Evolutionary conservation across 2,329 filamentous ascomycete species (phyloP).

Genomic region (Trichoderma gracile): DNA sequence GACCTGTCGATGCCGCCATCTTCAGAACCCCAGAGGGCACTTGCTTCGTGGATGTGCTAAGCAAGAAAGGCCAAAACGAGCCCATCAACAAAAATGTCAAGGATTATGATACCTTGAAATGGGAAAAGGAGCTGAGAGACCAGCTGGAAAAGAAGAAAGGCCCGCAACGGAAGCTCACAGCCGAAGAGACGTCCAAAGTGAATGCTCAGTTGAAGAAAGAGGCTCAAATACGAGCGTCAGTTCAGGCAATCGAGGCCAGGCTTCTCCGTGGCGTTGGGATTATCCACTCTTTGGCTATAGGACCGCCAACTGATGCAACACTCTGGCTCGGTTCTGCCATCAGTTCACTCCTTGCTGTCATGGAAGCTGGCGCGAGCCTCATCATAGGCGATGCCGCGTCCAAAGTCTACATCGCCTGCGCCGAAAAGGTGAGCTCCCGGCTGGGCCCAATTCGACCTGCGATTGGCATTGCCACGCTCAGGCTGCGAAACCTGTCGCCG

Average conservation of each 20-base stretch:
- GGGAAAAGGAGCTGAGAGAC: slow-evolving; percentile 88
- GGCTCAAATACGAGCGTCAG: slow-evolving; percentile 70
- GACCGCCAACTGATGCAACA: slow-evolving; percentile 84
- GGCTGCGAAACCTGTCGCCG: slow-evolving; percentile 74
- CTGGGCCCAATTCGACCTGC: slow-evolving; percentile 78
- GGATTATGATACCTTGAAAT: slow-evolving; percentile 94
- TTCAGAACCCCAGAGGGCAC: slow-evolving; percentile 88
- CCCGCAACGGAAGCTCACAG: slow-evolving; percentile 82
- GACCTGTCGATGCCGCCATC: slow-evolving; percentile 88
- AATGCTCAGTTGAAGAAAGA: slow-evolving; percentile 91
- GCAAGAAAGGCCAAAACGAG: slow-evolving; percentile 70
- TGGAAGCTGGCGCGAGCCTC: slow-evolving; percentile 77
- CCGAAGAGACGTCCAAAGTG: slow-evolving; percentile 87
- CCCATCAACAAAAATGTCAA: slow-evolving; percentile 85
- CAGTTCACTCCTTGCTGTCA: slow-evolving; percentile 67
- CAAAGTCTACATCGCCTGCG: slow-evolving; percentile 75
- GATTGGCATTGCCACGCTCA: slow-evolving; percentile 82
- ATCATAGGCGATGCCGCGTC: slow-evolving; percentile 80
- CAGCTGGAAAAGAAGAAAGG: slow-evolving; percentile 94
- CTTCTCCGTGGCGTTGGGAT: slow-evolving; percentile 84
- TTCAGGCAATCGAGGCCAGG: slow-evolving; percentile 67
- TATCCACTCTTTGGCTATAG: slow-evolving; percentile 76
- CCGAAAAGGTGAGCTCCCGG: slow-evolving; percentile 71
- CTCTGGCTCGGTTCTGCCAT: slow-evolving; percentile 87
- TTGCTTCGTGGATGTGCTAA: slow-evolving; percentile 85